Conservation (phyloP, 192 early-diverging fungal genomes). For the Geranomyces variabilis region DNA sequence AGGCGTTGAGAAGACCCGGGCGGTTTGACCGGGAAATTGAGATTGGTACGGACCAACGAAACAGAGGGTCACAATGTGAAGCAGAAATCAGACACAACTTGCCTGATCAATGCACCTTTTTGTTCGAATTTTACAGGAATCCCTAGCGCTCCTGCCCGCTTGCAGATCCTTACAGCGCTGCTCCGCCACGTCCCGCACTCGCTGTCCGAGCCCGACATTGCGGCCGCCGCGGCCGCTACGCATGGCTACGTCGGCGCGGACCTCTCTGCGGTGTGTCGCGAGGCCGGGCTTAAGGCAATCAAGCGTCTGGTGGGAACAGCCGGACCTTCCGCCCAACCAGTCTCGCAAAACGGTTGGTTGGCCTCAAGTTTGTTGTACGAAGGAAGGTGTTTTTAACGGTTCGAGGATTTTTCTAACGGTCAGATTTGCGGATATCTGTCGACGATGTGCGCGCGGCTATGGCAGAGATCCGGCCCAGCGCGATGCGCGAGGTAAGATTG, state of each 20-base stretch:
- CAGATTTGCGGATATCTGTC: conserved; percentile 48
- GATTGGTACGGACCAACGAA: conserved; percentile 58
- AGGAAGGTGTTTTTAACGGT: neutral
- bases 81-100: too few species aligned
- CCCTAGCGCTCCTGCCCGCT: conserved; percentile 68
- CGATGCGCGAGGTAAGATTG: conserved; percentile 74
- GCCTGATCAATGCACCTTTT: too few species aligned
- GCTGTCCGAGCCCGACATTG: conserved; percentile 62
- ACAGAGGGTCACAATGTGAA: conserved; percentile 17
- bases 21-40: conserved; percentile 96
- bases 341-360: neutral
- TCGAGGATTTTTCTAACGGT: neutral
- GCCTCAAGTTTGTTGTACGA: neutral
- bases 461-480: conserved; percentile 66
- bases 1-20: conserved; percentile 89
- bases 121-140: conserved; percentile 53
- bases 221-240: conserved; percentile 60
- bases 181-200: conserved; percentile 71
- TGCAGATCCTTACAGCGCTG: conserved; percentile 73
- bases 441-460: conserved; percentile 59
- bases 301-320: conserved; percentile 27
- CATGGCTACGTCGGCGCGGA: conserved; percentile 99
- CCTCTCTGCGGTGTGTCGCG: conserved; percentile 80
- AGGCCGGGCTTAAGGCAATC: conserved; percentile 85
- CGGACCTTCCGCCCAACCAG: neutral